Evolutionary conservation across 2,329 filamentous ascomycete species (phyloP), one percentile per base, ranked within the genome.

Genomic region (Claviceps sp.): DNA sequence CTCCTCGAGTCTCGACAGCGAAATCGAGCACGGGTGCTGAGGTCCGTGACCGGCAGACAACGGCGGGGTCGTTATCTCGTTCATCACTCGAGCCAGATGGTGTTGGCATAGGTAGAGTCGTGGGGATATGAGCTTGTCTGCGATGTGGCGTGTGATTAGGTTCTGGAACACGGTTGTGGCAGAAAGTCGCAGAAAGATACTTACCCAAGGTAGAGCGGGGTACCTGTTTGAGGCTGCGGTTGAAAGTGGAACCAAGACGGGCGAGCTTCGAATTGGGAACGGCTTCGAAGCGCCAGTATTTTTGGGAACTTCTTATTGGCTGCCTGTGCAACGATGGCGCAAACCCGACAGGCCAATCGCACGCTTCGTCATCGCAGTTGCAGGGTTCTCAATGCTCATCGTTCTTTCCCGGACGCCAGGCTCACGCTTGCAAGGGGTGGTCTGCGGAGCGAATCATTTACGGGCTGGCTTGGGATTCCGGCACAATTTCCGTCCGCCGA

Each of bases 301-400:
- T 57, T 58, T 61, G 63, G 59, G 54, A 60, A 56, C 52, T 58
- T 54, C 52, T 56, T 59, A 72, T 72, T 72, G 69, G 70, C 52
- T 57, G 56, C 41, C 50, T 52, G 52, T 58, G 52, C 55, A 60
- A 55, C 59, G 60, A 57, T 59, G 57, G 59, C 56, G 61, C 51
- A 55, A 51, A 47, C 54, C 55, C 55, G 49, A 55, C 50, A 52
- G 56, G 54, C 66, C 66, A 68, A 68, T 67, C 57, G 62, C 57
- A 56, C 55, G 54, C 52, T 50, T 56, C 57, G 67, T 67, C 66
- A 69, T 65, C 55, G 55, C 58, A 4, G 48, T 46, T 46, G 34
- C 66, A 67, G 58, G 66, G 65, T 59, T 62, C 58, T 63, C 63
- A 65, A 67, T 63, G 64, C 64, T 59, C 63, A 65, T 67, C 64